These are phyloP conservation scores for Blastocystis sp. DNA, from an alignment of 352 stramenopile genomes.

Conservation along the genomic window DNA sequence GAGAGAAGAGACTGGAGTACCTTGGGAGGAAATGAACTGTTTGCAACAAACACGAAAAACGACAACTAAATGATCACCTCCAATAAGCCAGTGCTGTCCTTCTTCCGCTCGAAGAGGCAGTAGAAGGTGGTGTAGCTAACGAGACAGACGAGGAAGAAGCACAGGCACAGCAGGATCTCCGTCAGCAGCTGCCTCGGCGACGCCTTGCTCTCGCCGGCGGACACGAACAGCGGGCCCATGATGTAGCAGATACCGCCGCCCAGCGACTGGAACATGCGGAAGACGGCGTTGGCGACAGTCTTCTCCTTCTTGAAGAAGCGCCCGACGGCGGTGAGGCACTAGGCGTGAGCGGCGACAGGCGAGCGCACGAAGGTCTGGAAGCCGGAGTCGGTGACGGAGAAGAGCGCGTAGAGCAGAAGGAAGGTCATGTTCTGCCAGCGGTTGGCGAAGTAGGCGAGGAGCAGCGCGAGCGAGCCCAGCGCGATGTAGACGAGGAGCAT, in stretches of 20 bases:
- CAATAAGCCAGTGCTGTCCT: background rate
- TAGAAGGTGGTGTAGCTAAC: slow-evolving; percentile 46
- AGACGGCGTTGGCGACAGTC: slow-evolving; percentile 43
- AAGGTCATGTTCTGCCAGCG: slow-evolving; percentile 33
- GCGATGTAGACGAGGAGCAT: slow-evolving; percentile 36
- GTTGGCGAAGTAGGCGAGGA: slow-evolving; percentile 46
- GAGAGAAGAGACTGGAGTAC: background rate
- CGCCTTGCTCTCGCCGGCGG: background rate
- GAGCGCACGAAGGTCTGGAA: slow-evolving; percentile 51
- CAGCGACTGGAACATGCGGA: slow-evolving; percentile 68
- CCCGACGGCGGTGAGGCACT: slow-evolving; percentile 59
- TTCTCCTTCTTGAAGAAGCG: slow-evolving; percentile 50
- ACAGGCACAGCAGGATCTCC: slow-evolving; percentile 8
- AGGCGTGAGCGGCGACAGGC: background rate
- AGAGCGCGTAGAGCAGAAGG: slow-evolving; percentile 44
- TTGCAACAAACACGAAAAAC: slow-evolving; percentile 22
- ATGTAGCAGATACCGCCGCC: slow-evolving; percentile 67
- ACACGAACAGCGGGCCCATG: slow-evolving; percentile 20
- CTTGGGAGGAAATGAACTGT: background rate
- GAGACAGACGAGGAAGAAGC: slow-evolving; percentile 44
- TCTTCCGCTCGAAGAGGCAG: background rate
- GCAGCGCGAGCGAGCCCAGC: background rate
- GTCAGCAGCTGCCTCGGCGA: slow-evolving; percentile 30
- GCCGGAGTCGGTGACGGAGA: slow-evolving; percentile 61
- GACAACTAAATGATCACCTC: background rate